These are phyloP conservation scores for Epichloe hybrida DNA, from an alignment of 2,329 filamentous ascomycete species.

Conservation along the genomic window DNA sequence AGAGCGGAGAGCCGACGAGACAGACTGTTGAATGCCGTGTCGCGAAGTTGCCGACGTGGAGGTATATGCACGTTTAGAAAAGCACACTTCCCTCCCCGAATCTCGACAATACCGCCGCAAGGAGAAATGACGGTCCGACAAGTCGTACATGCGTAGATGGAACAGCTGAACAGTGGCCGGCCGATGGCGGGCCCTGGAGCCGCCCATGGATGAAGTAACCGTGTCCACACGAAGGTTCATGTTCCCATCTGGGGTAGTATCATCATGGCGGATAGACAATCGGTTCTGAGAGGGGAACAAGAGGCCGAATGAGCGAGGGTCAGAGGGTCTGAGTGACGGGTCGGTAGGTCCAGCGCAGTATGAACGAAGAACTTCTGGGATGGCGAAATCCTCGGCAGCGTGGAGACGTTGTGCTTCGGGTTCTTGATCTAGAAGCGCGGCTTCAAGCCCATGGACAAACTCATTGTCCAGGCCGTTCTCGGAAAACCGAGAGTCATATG, in stretches of 20 bases:
- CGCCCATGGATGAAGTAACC: conserved; percentile 32
- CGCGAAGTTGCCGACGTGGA: conserved; percentile 7
- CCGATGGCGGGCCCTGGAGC: background rate
- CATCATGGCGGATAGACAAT: conserved; percentile 76
- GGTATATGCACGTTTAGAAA: conserved; percentile 58
- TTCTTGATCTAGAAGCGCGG: background rate
- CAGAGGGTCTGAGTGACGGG: conserved; percentile 39
- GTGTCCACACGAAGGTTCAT: conserved; percentile 92
- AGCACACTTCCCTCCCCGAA: conserved; percentile 86
- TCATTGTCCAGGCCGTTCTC: conserved; percentile 17
- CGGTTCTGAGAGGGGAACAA: conserved; percentile 78
- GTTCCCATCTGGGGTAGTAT: conserved; percentile 81
- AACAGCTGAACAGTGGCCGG: conserved; percentile 59
- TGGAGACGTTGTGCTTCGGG: background rate
- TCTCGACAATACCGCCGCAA: conserved; percentile 83
- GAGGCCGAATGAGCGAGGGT: conserved; percentile 66
- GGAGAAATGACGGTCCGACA: conserved; percentile 77
- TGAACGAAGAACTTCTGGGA: conserved; percentile 1
- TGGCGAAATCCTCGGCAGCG: background rate
- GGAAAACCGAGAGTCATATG: conserved; percentile 59
- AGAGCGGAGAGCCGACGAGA: conserved; percentile 36
- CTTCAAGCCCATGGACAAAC: conserved; percentile 13
- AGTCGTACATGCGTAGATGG: conserved; percentile 87
- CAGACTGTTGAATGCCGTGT: conserved; percentile 8
- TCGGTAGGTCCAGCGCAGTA: conserved; percentile 1